Evolutionary conservation across 352 stramenopile genomes (phyloP), one percentile per base, ranked within the genome.

Genomic region (Globisporangium echinulatum): DNA sequence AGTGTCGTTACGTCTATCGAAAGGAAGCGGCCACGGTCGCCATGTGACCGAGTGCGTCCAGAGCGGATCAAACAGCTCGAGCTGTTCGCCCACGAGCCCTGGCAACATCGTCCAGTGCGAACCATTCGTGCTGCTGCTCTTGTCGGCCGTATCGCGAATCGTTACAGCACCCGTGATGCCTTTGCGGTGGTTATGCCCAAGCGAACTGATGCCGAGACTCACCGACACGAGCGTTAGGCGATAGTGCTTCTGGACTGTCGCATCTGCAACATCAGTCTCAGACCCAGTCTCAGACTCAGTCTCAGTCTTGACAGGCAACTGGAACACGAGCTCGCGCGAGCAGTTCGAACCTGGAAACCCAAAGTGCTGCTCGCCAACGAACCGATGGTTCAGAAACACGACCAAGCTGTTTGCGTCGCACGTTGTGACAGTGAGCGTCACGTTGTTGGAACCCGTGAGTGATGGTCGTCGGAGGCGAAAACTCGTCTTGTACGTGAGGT

Each of bases 401-500:
- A 84, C 7, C 38, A 87, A 84, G 33, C 66, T 75, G 46, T 71
- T 85, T 2, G 74, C 77, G 17, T 87, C 80, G 36, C 75, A 87
- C 25, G 73, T 70, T 4, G 68, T 85, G 53, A 90, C 70, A n/a
- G 64, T 71, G 17, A 89, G 42, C 7, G 61, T 61, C 17, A 62
- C 53, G 1, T 56, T 50, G 39, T 44, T 7, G 59, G 39, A 1
- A 19, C 8, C 47, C 15, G 43, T 49, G 25, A 15, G 19, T 33
- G 6, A 42, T 15, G 13, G 25, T 15, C 53, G 7, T 19, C 61
- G 61, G 38, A 69, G 14, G 0, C 55, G 55, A 51, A 89, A 77
- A 5, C 33, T 74, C 7, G 72, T 88, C 66, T 85, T 71, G 59
- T 90, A 90, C 13, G 68, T 81, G 56, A 90, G 54, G 60, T 87